Base-by-base conservation (phyloP, 2,329 filamentous ascomycete species). In the Penicillium concentricum region DNA sequence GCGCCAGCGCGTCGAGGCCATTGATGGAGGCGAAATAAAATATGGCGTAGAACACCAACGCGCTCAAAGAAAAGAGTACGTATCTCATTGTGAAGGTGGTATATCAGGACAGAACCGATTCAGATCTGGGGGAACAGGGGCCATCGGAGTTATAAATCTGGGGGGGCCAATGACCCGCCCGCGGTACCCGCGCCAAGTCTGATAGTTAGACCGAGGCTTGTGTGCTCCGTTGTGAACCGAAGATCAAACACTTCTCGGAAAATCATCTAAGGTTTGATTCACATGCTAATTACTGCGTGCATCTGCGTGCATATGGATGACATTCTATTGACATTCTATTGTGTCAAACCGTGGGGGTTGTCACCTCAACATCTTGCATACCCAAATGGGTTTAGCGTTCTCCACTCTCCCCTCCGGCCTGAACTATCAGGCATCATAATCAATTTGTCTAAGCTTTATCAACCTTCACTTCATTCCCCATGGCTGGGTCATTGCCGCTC, bases 1-100 rank as follows among this genome's bases (percentile, higher is more conserved):
- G 30, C 9, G 59, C 59, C 13, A 71, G 49, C 15, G 46, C 55
- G 37, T 67, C 48, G 9, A 70, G 58, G n/a, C 72, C 72, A 57
- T 74, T 76, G 47, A 59, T 59, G 7, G 67, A 56, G 10, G 67
- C 64, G 46, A 72, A 74, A 56, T 72, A 67, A 58, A 71, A 72
- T 8, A 75, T 67, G 3, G 67, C 66, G 54, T 72, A 75, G 53
- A 70, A 54, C 34, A 66, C 72, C 22, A 63, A 67, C 12, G 67
- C 57, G 56, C 70, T 70, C 30, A 75, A 61, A 13, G 69, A 62
- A 32, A 68, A 71, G 4, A 74, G 64, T 30, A 71, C 24, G 32
- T 63, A 56, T 55, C 61, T 67, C 60, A 68, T 68, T 22, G 22
- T 63, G 18, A 46, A 28, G 39, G 13, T 38, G 12, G 34, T 30